Evolutionary conservation across 495 filamentous ascomycete species (phyloP).

Genomic region (Parachaetomium inaequale): DNA sequence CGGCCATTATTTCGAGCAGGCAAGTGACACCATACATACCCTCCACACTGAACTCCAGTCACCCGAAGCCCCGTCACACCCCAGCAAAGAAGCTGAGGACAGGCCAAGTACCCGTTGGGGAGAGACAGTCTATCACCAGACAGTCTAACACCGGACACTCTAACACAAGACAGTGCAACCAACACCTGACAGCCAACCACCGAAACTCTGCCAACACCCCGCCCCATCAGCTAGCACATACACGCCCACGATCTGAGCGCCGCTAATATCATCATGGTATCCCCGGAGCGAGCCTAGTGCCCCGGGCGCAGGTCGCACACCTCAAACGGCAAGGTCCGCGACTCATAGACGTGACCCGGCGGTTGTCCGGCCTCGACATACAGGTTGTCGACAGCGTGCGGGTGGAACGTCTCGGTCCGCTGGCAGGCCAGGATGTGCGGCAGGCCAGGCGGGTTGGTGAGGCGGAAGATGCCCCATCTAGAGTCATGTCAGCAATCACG

Average conservation of each 20-base stretch:
- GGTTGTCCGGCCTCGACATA: slow-evolving; percentile 77
- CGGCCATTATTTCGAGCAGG: no score
- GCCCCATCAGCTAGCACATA: no score
- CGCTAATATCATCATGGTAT: background rate
- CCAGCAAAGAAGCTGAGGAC: background rate
- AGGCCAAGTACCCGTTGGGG: no score
- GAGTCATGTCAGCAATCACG: background rate
- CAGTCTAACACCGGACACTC: no score
- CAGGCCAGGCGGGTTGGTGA: slow-evolving; percentile 89
- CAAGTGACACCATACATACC: no score
- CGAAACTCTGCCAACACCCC: background rate
- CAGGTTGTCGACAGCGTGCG: slow-evolving; percentile 54
- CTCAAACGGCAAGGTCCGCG: slow-evolving; percentile 23
- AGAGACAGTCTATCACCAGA: no score
- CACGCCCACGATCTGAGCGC: no score
- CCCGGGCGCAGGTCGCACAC: slow-evolving; percentile 27
- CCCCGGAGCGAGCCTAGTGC: background rate
- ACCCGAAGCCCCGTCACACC: background rate
- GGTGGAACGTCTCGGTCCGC: slow-evolving; percentile 78
- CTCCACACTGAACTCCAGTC: background rate
- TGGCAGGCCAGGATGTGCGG: slow-evolving; percentile 71
- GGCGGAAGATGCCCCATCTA: slow-evolving; percentile 86
- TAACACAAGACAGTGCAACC: no score
- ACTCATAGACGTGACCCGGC: slow-evolving; percentile 82
- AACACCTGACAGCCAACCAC: no score